Base-by-base conservation (phyloP, 805 yeast genomes). In the Saturnispora besseyi region DNA sequence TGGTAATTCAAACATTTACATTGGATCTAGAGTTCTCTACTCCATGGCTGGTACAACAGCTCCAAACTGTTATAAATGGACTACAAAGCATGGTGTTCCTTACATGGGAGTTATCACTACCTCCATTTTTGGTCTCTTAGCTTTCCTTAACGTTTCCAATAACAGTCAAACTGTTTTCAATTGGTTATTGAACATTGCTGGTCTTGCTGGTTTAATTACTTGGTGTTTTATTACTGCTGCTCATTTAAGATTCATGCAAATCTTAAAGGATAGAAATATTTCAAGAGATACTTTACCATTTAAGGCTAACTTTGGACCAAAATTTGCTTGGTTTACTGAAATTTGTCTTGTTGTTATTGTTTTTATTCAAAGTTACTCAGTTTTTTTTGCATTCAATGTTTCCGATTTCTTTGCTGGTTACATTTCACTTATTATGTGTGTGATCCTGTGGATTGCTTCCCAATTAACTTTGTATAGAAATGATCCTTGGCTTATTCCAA, bases 171-270 rank as follows among this genome's bases (percentile, higher is more conserved):
- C 74, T 3, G 89, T 81, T 30, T 84, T 84, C 68, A 69, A 75
- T 60, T 84, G 90, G 90, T 71, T 84, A 52, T 67, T 83, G 56
- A 83, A 82, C 63, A 82, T 84, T 57, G 77, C 87, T n/a, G 85
- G 86, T 29, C 82, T 83, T 45, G 82, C 89, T 10, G 90, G 90
- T 52, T 73, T 84, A 56, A 80, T 83, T 57, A 75, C 86, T 15
- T 82, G 90, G 90, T 74, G 79, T 45, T 76, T 79, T 62, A 82
- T 84, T 53, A 73, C 81, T 29, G 64, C 76, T 43, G 71, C 84
- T 3, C 90, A 83, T 65, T 66, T 84, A 51, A 72, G 90, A 62
- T 84, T 84, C 67, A 84, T 84, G 82, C 64, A 70, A 38, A 81
- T 83, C 32, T 67, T 87, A 58, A 76, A 74, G 57, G 62, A 69